phyloP scores from a whole-genome alignment of 2,329 filamentous ascomycete species.

The Knoxdaviesia capensis region DNA sequence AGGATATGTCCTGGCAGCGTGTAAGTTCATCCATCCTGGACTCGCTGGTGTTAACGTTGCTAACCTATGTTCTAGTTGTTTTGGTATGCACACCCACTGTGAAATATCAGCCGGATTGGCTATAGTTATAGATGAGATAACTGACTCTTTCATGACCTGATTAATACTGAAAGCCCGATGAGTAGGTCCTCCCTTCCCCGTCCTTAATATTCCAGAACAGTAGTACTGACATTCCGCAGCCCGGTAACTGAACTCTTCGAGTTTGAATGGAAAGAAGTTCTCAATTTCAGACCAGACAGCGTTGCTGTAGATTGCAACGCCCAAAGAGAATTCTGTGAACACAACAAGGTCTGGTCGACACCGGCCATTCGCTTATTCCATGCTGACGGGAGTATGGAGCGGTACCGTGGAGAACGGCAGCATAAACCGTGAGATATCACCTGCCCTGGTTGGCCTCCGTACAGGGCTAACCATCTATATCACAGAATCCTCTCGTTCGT shows the following conservation, averaged over 20 bases:
- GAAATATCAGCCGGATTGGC: too few species aligned
- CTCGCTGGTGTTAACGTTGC: too few species aligned
- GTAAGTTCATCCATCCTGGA: constrained; percentile 2
- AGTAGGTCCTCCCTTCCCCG: constrained; percentile 2
- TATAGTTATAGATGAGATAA: too few species aligned
- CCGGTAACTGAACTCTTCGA: neutral
- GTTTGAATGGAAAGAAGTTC: constrained; percentile 4
- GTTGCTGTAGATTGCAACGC: constrained; percentile 18
- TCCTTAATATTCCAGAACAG: too few species aligned
- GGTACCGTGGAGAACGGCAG: constrained; percentile 23
- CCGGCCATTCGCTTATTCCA: constrained; percentile 24
- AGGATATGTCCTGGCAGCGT: constrained; percentile 1
- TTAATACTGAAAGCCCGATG: constrained; percentile 1
- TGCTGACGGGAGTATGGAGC: constrained; percentile 11
- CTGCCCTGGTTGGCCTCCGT: neutral
- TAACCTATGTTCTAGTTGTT: too few species aligned
- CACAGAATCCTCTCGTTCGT: constrained; percentile 13
- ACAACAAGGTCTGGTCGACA: constrained; percentile 21
- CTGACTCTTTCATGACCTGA: too few species aligned
- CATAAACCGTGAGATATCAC: constrained; percentile 12
- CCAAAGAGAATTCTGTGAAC: constrained; percentile 16
- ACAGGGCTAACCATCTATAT: neutral
- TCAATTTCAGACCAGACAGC: constrained; percentile 7
- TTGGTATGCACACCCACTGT: too few species aligned
- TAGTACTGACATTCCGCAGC: neutral